Percentiles rank a stretch among this genome's conserved stretches.
phyloP scores from a whole-genome alignment of 306 rosid species.

The Begonia fuchsioides region DNA sequence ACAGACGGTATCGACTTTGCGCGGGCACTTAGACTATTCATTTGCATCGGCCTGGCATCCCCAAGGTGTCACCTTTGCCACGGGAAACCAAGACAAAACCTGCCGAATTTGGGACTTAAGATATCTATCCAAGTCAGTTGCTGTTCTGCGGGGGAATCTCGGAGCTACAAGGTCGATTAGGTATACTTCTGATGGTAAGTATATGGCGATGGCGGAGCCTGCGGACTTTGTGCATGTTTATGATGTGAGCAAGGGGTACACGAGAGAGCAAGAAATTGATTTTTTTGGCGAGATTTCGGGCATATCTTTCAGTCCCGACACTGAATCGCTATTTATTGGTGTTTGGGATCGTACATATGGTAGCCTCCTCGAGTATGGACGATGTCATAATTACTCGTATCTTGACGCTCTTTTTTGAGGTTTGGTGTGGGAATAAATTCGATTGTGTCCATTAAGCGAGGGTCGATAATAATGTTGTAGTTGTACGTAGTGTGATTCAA shows the following conservation, averaged over 20 bases:
- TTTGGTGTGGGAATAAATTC: no score
- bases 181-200: slow-evolving; percentile 19
- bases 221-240: slow-evolving; percentile 24
- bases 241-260: slow-evolving; percentile 6
- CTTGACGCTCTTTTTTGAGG: no score
- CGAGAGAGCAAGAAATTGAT: slow-evolving; percentile 22
- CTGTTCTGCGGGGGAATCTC: slow-evolving; percentile 17
- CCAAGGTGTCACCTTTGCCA: slow-evolving; percentile 16
- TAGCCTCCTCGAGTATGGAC: no score
- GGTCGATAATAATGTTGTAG: no score
- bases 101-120: slow-evolving; percentile 26
- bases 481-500: no score
- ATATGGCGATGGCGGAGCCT: slow-evolving; percentile 22
- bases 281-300: slow-evolving; percentile 30
- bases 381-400: no score
- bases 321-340: slow-evolving; percentile 23
- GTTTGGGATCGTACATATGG: no score
- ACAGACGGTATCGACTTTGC: slow-evolving; percentile 13
- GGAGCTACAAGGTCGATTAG: slow-evolving; percentile 23
- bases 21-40: slow-evolving; percentile 22
- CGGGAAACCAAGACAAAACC: slow-evolving; percentile 29
- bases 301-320: slow-evolving; percentile 21
- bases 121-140: slow-evolving; percentile 14
- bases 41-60: slow-evolving; percentile 28
- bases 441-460: no score